These are phyloP conservation scores for Pichia sp. DNA, from an alignment of 1,139 yeast species.

Conservation along the genomic window DNA sequence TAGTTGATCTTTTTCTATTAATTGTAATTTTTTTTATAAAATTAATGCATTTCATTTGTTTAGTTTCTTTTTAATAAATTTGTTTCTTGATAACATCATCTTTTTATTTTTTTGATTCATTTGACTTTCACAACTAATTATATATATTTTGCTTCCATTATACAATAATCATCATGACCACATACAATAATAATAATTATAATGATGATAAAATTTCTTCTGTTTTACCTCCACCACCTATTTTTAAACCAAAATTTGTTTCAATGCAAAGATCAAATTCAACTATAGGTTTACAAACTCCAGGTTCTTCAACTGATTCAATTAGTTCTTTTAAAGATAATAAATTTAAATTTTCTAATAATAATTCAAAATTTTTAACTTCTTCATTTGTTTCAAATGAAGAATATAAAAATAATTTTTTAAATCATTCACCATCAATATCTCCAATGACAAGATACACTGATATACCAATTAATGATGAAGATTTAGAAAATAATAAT, in stretches of 20 bases:
- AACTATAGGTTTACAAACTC: slow-evolving; percentile 11
- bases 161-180: too few species aligned
- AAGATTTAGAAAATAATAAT: neutral
- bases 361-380: slow-evolving; percentile 24
- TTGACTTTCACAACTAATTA: too few species aligned
- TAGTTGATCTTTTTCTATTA: too few species aligned
- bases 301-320: too few species aligned
- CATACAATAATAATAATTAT: too few species aligned
- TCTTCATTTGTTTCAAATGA: slow-evolving; percentile 26
- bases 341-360: neutral
- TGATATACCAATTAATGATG: neutral
- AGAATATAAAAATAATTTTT: slow-evolving; percentile 18
- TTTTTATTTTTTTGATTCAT: too few species aligned
- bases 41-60: too few species aligned
- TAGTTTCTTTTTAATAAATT: too few species aligned
- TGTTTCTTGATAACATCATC: too few species aligned
- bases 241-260: slow-evolving; percentile 54
- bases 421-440: slow-evolving; percentile 27
- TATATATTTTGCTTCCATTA: too few species aligned
- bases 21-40: too few species aligned
- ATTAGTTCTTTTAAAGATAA: too few species aligned
- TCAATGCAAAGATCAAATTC: slow-evolving; percentile 43
- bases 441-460: slow-evolving; percentile 33
- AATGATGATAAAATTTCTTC: neutral
- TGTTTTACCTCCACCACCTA: slow-evolving; percentile 50